phyloP scores from a whole-genome alignment of 2,329 filamentous ascomycete genomes.

The Ophiostoma sp. region DNA sequence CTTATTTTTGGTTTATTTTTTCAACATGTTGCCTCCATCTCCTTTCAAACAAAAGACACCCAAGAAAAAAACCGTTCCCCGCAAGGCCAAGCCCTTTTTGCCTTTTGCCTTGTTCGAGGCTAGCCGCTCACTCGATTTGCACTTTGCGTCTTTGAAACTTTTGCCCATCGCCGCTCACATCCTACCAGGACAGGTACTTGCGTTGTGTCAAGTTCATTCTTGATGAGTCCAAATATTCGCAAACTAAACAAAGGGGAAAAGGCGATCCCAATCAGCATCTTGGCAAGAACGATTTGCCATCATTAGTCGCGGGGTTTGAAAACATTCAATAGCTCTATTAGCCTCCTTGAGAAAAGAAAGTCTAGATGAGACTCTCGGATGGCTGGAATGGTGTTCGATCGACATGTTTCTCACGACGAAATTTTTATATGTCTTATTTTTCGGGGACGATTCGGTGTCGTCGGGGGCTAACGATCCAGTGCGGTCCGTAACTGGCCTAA shows the following conservation, averaged over 20 bases:
- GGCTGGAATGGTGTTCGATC: slow-evolving; percentile 4
- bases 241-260: neutral
- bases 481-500: neutral
- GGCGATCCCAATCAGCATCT: slow-evolving; percentile 12
- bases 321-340: neutral
- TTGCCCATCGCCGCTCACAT: slow-evolving; percentile 2
- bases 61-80: neutral
- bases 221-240: neutral
- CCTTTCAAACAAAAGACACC: neutral
- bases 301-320: neutral
- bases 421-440: neutral
- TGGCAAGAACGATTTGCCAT: neutral
- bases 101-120: neutral
- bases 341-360: neutral
- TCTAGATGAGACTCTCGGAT: neutral
- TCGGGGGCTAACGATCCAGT: neutral
- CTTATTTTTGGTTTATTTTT: neutral
- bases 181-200: neutral
- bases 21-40: neutral
- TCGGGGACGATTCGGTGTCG: neutral
- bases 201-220: neutral
- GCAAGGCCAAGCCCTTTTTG: slow-evolving; percentile 10
- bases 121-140: neutral
- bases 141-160: neutral
- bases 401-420: neutral